phyloP scores from a whole-genome alignment of 768 basidiomycete genomes.

The Termitomyces sp. region DNA sequence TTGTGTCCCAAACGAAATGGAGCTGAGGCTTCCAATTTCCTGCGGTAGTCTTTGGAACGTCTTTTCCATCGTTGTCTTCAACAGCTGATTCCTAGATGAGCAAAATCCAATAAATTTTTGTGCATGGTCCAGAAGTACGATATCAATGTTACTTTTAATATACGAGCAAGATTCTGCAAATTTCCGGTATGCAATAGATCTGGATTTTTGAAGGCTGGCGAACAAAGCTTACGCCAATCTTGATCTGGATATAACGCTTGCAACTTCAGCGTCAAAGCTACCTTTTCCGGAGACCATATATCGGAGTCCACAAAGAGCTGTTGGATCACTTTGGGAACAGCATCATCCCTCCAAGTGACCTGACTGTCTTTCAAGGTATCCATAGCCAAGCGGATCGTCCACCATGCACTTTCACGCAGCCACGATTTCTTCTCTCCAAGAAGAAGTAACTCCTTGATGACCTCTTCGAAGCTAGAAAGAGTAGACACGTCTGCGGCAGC shows the following conservation, averaged over 20 bases:
- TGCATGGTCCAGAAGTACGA: neutral
- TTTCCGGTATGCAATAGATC: slow-evolving; percentile 70
- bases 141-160: slow-evolving; percentile 61
- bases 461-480: slow-evolving; percentile 50
- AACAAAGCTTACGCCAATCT: slow-evolving; percentile 61
- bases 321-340: slow-evolving; percentile 43
- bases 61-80: slow-evolving; percentile 49
- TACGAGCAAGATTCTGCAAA: slow-evolving; percentile 62
- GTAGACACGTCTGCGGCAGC: slow-evolving; percentile 50
- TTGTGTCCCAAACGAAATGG: slow-evolving; percentile 86
- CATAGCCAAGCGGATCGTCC: slow-evolving; percentile 62
- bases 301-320: slow-evolving; percentile 49
- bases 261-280: slow-evolving; percentile 72
- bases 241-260: slow-evolving; percentile 54
- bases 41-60: slow-evolving; percentile 40
- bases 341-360: slow-evolving; percentile 69
- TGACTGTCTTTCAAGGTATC: slow-evolving; percentile 53
- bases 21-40: slow-evolving; percentile 84
- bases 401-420: slow-evolving; percentile 90
- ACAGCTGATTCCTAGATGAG: slow-evolving; percentile 46
- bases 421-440: slow-evolving; percentile 85
- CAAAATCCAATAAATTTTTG: slow-evolving; percentile 9
- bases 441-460: slow-evolving; percentile 54
- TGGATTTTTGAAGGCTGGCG: slow-evolving; percentile 72
- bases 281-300: slow-evolving; percentile 84